Evolutionary conservation across 768 basidiomycete species (phyloP), one percentile per base, ranked within the genome.

Genomic region (Mycena galopus): DNA sequence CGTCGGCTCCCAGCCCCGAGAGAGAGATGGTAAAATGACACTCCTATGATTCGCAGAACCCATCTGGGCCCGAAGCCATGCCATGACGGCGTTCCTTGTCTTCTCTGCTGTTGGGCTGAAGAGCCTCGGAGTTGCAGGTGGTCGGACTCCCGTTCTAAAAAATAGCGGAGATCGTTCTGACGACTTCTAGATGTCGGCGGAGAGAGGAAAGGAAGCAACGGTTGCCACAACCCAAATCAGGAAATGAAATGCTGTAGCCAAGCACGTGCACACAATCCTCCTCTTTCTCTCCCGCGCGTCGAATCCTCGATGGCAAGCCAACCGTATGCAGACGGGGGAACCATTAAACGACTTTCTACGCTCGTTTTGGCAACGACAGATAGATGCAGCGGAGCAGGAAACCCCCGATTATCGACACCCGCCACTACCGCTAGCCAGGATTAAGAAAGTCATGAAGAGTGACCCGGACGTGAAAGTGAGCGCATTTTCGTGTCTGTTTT

Each of bases 381-480:
- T 96, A 70, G 92, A 95, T 80, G 86, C 90, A 8, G 95, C 96
- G 0, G 96, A 98, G 80, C 90, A 92, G 76, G 96, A 96, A 78
- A 94, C 91, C 0, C 94, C 94, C 29, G 96, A 97, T 82, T 95
- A 94, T 75, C 86, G 93, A 64, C 95, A 96, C 78, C 95, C 94
- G 2, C 92, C 94, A 8, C 85, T 99, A 14, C 97, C 97, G 4
- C 85, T 99, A 33, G 98, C 98, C 21, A 86, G 98, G 80, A 98
- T 99, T 78, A 99, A 98, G 87, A 99, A 98, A 82, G 97, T 98
- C 68, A 98, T 98, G 95, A 98, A 99, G 87, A 97, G 94, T 81
- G 96, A 96, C 84, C 95, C 96, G 4, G 96, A 97, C 77, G 96
- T 98, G 74, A 96, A 96, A 90, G 96, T 97, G 79, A 78, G 90